These are phyloP conservation scores for Ophiostoma triangulosporum DNA, from an alignment of 2,329 filamentous ascomycete species.

Conservation along the genomic window DNA sequence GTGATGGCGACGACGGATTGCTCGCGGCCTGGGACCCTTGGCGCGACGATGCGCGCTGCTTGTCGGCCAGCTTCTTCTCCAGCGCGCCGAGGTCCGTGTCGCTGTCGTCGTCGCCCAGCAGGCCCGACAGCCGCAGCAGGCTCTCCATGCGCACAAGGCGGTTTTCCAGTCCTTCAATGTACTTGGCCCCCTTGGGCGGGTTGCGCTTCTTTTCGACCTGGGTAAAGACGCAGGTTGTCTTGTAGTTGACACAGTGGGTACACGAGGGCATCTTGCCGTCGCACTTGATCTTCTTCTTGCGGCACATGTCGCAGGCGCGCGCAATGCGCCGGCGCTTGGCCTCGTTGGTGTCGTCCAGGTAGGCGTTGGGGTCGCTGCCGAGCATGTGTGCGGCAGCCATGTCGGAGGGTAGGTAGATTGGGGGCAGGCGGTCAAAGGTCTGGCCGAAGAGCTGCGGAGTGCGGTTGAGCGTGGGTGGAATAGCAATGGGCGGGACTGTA, in stretches of 20 bases:
- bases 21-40: conserved; percentile 36
- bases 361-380: conserved; percentile 34
- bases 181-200: conserved; percentile 93
- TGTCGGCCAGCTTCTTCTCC: conserved; percentile 57
- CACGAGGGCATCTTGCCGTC: conserved; percentile 92
- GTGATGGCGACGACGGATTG: conserved; percentile 38
- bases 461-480: conserved; percentile 49
- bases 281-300: conserved; percentile 96
- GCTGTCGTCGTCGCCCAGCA: conserved; percentile 76
- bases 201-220: conserved; percentile 98
- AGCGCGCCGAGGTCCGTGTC: conserved; percentile 68
- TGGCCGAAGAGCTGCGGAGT: conserved; percentile 58
- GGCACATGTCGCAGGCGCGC: conserved; percentile 66
- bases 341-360: conserved; percentile 58
- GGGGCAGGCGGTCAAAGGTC: conserved; percentile 43
- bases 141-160: conserved; percentile 92
- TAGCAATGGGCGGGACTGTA: conserved; percentile 40
- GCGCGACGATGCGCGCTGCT: conserved; percentile 31
- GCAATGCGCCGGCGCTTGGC: conserved; percentile 82
- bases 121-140: conserved; percentile 69
- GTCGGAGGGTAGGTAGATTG: conserved; percentile 43
- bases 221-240: conserved; percentile 93
- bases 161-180: conserved; percentile 94
- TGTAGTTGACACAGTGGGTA: conserved; percentile 94
- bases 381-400: conserved; percentile 44